These are phyloP conservation scores for Penicillium lagena DNA, from an alignment of 495 filamentous ascomycete species.

Conservation along the genomic window DNA sequence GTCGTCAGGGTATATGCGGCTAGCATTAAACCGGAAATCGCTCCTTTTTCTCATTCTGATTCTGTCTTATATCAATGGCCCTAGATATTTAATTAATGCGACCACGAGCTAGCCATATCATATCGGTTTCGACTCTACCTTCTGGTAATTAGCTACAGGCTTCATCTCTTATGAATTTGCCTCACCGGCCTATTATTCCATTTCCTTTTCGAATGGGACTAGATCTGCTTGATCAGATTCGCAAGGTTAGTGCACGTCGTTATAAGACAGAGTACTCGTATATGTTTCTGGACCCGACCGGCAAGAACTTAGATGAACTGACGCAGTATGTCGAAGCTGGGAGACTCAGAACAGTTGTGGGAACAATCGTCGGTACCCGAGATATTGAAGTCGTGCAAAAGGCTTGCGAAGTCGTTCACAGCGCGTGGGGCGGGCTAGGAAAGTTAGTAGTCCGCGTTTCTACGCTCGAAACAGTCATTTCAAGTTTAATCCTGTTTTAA, in stretches of 20 bases:
- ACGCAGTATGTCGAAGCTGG: constrained; percentile 35
- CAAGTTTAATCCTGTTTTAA: not conserved
- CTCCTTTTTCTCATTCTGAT: too few species aligned
- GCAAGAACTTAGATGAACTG: constrained; percentile 36
- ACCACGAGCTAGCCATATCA: constrained; percentile 5
- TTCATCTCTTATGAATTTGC: constrained; percentile 16
- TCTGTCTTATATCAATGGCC: too few species aligned
- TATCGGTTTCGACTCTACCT: constrained; percentile 7
- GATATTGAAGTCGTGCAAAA: constrained; percentile 39
- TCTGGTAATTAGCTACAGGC: constrained; percentile 20
- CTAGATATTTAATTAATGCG: too few species aligned
- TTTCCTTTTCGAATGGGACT: constrained; percentile 22
- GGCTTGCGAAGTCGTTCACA: constrained; percentile 40
- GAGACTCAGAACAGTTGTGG: constrained; percentile 39
- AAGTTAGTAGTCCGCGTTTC: constrained; percentile 46
- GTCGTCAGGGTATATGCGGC: too few species aligned
- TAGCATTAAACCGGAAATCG: too few species aligned
- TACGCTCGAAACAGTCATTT: constrained; percentile 1
- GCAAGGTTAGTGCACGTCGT: constrained; percentile 17
- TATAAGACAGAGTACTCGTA: constrained; percentile 33
- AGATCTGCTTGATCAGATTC: constrained; percentile 30
- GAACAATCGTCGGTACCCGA: constrained; percentile 31
- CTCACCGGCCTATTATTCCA: constrained; percentile 23
- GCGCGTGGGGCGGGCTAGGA: constrained; percentile 48
- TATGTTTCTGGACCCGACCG: constrained; percentile 29